These are phyloP conservation scores for Helenozyma rhizophorensis DNA, from an alignment of 805 yeast genomes.

Conservation along the genomic window DNA sequence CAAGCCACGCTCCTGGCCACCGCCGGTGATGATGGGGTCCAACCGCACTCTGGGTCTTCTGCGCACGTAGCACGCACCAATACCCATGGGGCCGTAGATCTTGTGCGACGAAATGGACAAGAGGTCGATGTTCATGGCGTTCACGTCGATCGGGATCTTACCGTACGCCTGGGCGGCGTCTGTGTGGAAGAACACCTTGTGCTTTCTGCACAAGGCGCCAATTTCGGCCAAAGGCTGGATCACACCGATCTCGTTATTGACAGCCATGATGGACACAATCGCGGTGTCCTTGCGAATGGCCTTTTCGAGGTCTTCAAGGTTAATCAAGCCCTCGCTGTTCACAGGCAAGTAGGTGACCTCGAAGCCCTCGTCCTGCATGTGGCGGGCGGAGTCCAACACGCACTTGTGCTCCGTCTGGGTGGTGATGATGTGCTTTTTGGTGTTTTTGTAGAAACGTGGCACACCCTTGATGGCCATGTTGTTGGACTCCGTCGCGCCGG, in stretches of 20 bases:
- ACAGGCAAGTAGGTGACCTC: conserved; percentile 94
- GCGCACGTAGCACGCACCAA: conserved; percentile 92
- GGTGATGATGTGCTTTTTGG: conserved; percentile 91
- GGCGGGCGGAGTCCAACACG: conserved; percentile 94
- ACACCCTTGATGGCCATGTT: conserved; percentile 96
- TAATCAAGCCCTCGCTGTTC: conserved; percentile 70
- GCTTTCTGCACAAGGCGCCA: conserved; percentile 77
- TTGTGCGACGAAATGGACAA: conserved; percentile 95
- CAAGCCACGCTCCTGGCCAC: conserved; percentile 98
- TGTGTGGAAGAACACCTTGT: conserved; percentile 94
- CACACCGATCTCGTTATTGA: conserved; percentile 97
- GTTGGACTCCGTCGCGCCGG: conserved; percentile 97
- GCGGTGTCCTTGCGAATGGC: conserved; percentile 89
- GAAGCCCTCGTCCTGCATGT: conserved; percentile 93
- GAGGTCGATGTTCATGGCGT: conserved; percentile 86
- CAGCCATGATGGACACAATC: conserved; percentile 92
- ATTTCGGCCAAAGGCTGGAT: conserved; percentile 94
- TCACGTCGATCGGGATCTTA: conserved; percentile 87
- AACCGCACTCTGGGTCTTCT: conserved; percentile 98
- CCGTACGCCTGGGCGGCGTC: conserved; percentile 98
- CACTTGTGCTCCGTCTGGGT: conserved; percentile 98
- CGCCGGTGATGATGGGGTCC: conserved; percentile 93
- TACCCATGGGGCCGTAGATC: conserved; percentile 96
- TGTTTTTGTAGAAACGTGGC: conserved; percentile 83
- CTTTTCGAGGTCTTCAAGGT: conserved; percentile 69